These are phyloP conservation scores for Mycena chlorophos DNA, from an alignment of 768 basidiomycete genomes.

Conservation along the genomic window DNA sequence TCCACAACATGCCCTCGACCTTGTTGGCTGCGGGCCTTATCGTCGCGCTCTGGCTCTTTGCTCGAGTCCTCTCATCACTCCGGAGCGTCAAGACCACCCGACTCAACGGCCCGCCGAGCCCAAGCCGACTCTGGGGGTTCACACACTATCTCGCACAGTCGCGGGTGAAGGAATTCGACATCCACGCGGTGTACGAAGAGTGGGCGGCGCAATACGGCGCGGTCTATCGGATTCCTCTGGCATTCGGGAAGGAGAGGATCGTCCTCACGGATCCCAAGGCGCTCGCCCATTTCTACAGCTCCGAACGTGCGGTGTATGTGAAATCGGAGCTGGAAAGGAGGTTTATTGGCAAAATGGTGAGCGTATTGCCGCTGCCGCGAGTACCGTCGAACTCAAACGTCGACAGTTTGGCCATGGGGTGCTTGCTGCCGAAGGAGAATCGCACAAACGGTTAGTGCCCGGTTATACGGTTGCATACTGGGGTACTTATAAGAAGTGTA, in stretches of 20 bases:
- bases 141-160: too few species aligned
- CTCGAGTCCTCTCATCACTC: too few species aligned
- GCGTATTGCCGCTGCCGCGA: slow-evolving; percentile 1
- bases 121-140: too few species aligned
- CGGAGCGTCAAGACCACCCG: too few species aligned
- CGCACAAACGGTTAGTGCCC: slow-evolving; percentile 42
- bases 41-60: too few species aligned
- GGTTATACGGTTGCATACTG: too few species aligned
- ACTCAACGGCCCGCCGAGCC: too few species aligned
- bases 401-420: slow-evolving; percentile 41
- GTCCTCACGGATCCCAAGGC: slow-evolving; percentile 29
- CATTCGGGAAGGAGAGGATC: slow-evolving; percentile 12
- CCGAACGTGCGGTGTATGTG: slow-evolving; percentile 26
- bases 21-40: too few species aligned
- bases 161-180: too few species aligned
- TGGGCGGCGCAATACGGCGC: slow-evolving; percentile 35
- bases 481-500: too few species aligned
- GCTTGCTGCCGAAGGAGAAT: slow-evolving; percentile 46
- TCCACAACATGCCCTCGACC: too few species aligned
- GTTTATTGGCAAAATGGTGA: slow-evolving; percentile 28
- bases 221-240: slow-evolving; percentile 28
- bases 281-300: slow-evolving; percentile 26
- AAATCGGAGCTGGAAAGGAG: slow-evolving; percentile 21
- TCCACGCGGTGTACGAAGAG: slow-evolving; percentile 31
- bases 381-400: not conserved